Base-by-base conservation (phyloP, 2,329 filamentous ascomycete species). In the Sphaerulina populicola region DNA sequence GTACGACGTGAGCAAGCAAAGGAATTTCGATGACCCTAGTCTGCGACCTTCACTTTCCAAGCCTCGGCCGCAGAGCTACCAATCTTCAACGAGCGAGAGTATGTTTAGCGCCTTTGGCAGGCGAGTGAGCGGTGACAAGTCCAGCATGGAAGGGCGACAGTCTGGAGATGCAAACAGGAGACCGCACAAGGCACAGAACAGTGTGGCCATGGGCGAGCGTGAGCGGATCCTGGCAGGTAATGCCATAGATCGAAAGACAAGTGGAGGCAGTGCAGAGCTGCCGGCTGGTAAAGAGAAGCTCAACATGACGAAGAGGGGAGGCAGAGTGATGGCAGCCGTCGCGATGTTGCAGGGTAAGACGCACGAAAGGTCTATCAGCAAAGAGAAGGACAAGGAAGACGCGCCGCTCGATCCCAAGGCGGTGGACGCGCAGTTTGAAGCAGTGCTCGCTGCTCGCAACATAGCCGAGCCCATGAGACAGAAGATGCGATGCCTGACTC, bases 401-500 rank as follows among this genome's bases (percentile, higher is more conserved):
- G 68, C 74, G 66, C 71, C 71, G 45, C 66, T 77, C 49, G 66
- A 80, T 58, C 69, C 73, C 0, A 77, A 77, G 57, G 70, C 74
- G n/a, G 72, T 80, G 4, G 84, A 86, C 59, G 74, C 70, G 44
- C 79, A 79, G 43, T 83, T 83, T 53, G 80, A 83, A 61, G 74
- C 75, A 44, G 74, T 83, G 30, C 65, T 83, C 60, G 88, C 95
- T 66, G 82, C 90, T 14, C 80, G 91, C 57, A 95, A 97, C 63
- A 94, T 97, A 49, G 90, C 91, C 2, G 87, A 94, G 64, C 86
- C 95, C 57, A 89, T 95, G 75, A 79, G 91, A 49, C 88, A 91
- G 68, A 94, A 94, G 72, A 96, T 98, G 89, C 81, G 91, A 41
- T 90, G 83, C 51, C 74, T 98, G 54, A 88, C 87, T 56, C 79